Percentiles rank a stretch among this genome's conserved stretches.
phyloP scores from a whole-genome alignment of 2,329 filamentous ascomycete species.

The Xylariaceae sp. region DNA sequence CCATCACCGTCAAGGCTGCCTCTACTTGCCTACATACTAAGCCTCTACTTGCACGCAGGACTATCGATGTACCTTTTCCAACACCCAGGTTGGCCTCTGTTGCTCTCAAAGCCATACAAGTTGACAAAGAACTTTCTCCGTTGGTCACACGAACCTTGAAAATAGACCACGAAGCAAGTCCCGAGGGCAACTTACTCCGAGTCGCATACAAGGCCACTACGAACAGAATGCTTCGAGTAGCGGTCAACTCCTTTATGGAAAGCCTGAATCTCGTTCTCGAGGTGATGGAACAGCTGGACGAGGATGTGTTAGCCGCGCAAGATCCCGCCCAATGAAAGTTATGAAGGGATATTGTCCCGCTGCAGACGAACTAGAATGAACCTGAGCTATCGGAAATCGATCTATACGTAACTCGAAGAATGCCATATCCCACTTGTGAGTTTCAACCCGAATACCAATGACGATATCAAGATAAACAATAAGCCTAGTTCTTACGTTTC shows the following conservation, averaged over 20 bases:
- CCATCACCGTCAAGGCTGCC: neutral
- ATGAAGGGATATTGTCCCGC: no score
- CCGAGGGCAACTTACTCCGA: constrained; percentile 48
- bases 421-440: neutral
- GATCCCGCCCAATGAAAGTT: no score
- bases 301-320: constrained; percentile 63
- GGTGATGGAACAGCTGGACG: constrained; percentile 86
- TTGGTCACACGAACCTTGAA: constrained; percentile 71
- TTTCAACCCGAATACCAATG: neutral
- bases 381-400: no score
- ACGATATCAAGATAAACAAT: neutral
- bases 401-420: neutral
- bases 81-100: constrained; percentile 71
- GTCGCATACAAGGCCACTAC: constrained; percentile 84
- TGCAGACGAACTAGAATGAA: no score
- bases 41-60: constrained; percentile 42
- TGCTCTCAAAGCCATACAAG: constrained; percentile 70
- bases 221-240: constrained; percentile 93
- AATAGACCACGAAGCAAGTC: constrained; percentile 35
- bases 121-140: constrained; percentile 85
- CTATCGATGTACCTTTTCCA: constrained; percentile 76
- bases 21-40: constrained; percentile 10
- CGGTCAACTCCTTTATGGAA: constrained; percentile 95
- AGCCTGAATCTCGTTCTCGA: constrained; percentile 78
- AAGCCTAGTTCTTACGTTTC: no score